These are phyloP conservation scores for Nemania sp. DNA, from an alignment of 2,329 filamentous ascomycete species.

Conservation along the genomic window DNA sequence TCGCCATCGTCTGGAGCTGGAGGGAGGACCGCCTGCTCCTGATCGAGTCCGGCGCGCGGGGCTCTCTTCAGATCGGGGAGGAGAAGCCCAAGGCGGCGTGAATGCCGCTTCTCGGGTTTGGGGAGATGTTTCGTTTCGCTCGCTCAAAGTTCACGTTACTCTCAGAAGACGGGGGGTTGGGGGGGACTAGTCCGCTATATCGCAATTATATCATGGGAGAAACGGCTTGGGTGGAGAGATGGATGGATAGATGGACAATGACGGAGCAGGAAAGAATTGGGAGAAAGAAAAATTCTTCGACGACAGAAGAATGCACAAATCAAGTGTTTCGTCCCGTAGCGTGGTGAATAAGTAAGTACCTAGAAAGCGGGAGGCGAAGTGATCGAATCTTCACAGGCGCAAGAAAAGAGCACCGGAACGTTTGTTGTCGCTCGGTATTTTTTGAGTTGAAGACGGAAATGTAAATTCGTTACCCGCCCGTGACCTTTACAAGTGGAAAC, in stretches of 20 bases:
- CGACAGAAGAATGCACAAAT: too few relatives aligned
- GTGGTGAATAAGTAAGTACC: too few relatives aligned
- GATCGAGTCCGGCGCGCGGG: slow-evolving; percentile 33
- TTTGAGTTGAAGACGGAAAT: slow-evolving; percentile 15
- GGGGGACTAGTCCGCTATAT: too few relatives aligned
- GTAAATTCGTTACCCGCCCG: slow-evolving; percentile 29
- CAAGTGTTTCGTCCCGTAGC: too few relatives aligned
- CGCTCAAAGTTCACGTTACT: too few relatives aligned
- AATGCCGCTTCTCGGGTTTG: not conserved
- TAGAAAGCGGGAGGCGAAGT: not conserved
- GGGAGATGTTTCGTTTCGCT: too few relatives aligned
- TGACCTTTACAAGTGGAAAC: slow-evolving; percentile 25
- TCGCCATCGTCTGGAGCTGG: slow-evolving; percentile 36
- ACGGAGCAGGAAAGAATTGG: too few relatives aligned
- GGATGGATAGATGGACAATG: too few relatives aligned
- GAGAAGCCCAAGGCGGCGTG: slow-evolving; percentile 30
- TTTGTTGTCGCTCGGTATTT: not conserved
- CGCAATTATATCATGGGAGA: too few relatives aligned
- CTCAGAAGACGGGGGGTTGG: too few relatives aligned
- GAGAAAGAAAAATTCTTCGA: too few relatives aligned
- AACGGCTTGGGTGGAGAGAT: too few relatives aligned
- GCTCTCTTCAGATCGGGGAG: slow-evolving; percentile 22
- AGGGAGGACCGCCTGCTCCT: slow-evolving; percentile 35
- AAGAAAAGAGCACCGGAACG: not conserved
- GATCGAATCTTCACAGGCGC: not conserved